Evolutionary conservation across 768 basidiomycete species (phyloP).

Genomic region (Polyporus arcularius): DNA sequence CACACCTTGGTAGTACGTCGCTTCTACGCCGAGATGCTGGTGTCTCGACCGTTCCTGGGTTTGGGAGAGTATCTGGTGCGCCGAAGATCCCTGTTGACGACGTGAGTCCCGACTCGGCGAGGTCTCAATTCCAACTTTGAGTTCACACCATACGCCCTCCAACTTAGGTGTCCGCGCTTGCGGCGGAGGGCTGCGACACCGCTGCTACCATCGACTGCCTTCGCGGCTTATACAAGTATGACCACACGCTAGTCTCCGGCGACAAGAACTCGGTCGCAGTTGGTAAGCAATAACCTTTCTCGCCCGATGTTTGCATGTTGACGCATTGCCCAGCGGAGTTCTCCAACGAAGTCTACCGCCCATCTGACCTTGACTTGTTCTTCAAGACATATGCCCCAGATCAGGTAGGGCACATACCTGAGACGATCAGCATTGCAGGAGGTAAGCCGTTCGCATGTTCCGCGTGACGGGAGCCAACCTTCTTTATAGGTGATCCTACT

Average conservation of each 20-base stretch:
- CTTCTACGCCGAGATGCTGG: neutral
- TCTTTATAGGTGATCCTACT: neutral
- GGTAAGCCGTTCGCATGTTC: conserved; percentile 29
- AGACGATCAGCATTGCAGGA: conserved; percentile 32
- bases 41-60: neutral
- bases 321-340: conserved; percentile 37
- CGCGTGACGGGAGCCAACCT: conserved; percentile 37
- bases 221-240: conserved; percentile 30
- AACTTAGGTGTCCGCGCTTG: neutral
- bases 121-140: too few relatives aligned
- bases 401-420: conserved; percentile 41
- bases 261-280: conserved; percentile 31
- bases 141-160: neutral
- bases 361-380: conserved; percentile 44
- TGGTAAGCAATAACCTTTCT: conserved; percentile 8
- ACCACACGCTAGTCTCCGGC: conserved; percentile 21
- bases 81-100: neutral
- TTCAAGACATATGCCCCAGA: conserved; percentile 38
- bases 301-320: neutral
- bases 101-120: neutral
- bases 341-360: conserved; percentile 41
- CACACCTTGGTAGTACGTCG: conserved; percentile 47
- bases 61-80: neutral
- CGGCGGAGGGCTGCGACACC: conserved; percentile 21
- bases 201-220: conserved; percentile 32